phyloP scores from a whole-genome alignment of 2,329 filamentous ascomycete species.

The Epichloe hybrida region DNA sequence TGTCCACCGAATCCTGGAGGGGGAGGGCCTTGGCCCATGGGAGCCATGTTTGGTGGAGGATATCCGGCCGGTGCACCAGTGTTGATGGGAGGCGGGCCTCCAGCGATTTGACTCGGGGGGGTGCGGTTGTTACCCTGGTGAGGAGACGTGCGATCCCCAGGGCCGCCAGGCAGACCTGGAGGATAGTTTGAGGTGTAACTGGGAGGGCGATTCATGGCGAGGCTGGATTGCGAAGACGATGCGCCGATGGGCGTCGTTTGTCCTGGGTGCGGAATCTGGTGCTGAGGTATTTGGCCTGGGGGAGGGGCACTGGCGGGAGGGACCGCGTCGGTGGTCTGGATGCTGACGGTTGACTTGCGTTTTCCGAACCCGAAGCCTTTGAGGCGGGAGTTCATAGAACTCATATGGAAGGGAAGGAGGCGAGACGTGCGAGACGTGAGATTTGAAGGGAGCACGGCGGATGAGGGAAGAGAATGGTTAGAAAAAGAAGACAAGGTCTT shows the following conservation, averaged over 20 bases:
- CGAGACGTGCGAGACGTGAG: constrained; percentile 1
- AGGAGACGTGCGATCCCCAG: constrained; percentile 41
- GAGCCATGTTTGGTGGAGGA: constrained; percentile 36
- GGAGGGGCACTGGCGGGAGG: constrained; percentile 22
- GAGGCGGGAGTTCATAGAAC: constrained; percentile 67
- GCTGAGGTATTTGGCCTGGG: constrained; percentile 33
- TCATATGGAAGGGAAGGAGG: constrained; percentile 38
- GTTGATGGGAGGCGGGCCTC: constrained; percentile 54
- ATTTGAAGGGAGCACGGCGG: constrained; percentile 1
- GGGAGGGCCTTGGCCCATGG: constrained; percentile 29
- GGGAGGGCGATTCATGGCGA: constrained; percentile 52
- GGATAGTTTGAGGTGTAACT: constrained; percentile 48
- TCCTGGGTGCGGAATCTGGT: constrained; percentile 24
- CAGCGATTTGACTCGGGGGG: constrained; percentile 46
- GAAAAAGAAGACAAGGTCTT: constrained; percentile 2
- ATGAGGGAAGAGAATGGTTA: constrained; percentile 8
- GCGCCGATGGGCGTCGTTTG: constrained; percentile 22
- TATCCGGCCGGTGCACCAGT: constrained; percentile 49
- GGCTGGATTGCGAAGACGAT: constrained; percentile 32
- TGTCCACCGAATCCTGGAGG: constrained; percentile 32
- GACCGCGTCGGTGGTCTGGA: constrained; percentile 34
- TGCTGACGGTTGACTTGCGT: constrained; percentile 56
- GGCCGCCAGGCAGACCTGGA: constrained; percentile 26
- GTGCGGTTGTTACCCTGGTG: constrained; percentile 37
- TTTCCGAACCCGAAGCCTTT: constrained; percentile 72